Conservation (phyloP, 352 stramenopile species). For the Globisporangium canariense region DNA sequence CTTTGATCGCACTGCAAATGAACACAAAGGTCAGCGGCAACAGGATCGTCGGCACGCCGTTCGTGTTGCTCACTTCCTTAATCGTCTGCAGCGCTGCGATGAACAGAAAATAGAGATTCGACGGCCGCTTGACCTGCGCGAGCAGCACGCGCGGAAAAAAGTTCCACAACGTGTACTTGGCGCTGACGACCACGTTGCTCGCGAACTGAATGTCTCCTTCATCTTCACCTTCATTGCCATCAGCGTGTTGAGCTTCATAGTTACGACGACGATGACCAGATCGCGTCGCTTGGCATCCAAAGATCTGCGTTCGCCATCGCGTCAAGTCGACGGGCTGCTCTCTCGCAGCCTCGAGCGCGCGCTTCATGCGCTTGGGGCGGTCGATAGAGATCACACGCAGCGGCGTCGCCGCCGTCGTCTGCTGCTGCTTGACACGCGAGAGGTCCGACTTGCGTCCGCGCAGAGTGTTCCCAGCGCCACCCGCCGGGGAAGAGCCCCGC, state of each 20-base stretch:
- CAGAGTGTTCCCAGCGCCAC: background rate
- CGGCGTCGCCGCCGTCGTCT: background rate
- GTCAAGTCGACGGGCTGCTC: conserved; percentile 3
- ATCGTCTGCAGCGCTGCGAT: conserved; percentile 84
- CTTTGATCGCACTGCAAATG: conserved; percentile 78
- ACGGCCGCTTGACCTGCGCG: conserved; percentile 70
- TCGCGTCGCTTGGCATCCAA: conserved; percentile 7
- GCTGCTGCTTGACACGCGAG: background rate
- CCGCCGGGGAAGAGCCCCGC: background rate
- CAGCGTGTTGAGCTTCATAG: background rate
- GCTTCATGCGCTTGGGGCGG: conserved; percentile 24
- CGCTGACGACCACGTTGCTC: conserved; percentile 70
- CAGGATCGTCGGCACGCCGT: conserved; percentile 75
- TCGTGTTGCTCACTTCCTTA: conserved; percentile 82
- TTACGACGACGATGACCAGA: background rate
- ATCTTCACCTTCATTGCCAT: conserved; percentile 6
- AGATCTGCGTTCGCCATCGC: conserved; percentile 4
- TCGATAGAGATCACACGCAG: conserved; percentile 48
- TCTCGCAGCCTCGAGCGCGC: conserved; percentile 13
- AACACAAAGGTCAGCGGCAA: conserved; percentile 75
- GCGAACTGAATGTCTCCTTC: conserved; percentile 28
- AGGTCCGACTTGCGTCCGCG: background rate
- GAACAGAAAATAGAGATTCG: conserved; percentile 86
- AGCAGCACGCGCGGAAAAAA: conserved; percentile 71
- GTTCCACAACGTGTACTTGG: conserved; percentile 82